Evolutionary conservation across 1,284 basidiomycete genomes (phyloP), one percentile per base, ranked within the genome.

Genomic region (Singerocomus rubriflavus): DNA sequence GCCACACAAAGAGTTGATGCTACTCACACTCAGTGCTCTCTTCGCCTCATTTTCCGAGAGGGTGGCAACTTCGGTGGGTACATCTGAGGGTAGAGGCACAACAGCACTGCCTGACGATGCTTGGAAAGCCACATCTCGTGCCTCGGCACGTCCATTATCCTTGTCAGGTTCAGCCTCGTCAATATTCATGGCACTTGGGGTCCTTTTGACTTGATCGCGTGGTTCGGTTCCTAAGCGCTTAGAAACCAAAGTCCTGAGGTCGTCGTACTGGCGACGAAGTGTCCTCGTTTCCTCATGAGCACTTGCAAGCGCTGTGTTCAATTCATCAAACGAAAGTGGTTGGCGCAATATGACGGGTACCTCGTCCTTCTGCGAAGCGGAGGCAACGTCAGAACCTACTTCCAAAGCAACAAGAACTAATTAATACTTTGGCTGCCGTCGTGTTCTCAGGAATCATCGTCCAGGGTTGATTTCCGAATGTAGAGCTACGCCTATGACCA

Each of bases 251-350:
- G 36, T 31, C 6, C 45, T 52, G 7, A 68, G 64, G 16, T 51
- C 44, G 7, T 67, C 64, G 36, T 68, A 68, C 46, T 52, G 52
- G 25, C 45, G 52, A 14, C 56, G 66, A 29, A 66, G 66, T 7
- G 52, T 40, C 25, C 29, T 42, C 12, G 68, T 61, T 45, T 66
- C 66, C 21, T 59, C 53, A 2, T 55, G 59, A 1, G 62, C 66
- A 44, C 37, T 47, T 12, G 47, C 47, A n/a, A 66, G 58, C 1
- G 60, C 67, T 10, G 45, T 21, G 13, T 67, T 65, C 50, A 69
- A 8, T 10, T 67, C 52, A 5, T 65, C 56, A 6, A 69, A 54
- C 8, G 59, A 64, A 41, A 67, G 53, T 10, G 53, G 53, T 17
- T 50, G 50, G 11, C 45, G 43, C 16, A 41, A 40, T n/a, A 21